Evolutionary conservation across 768 basidiomycete species (phyloP), one percentile per base, ranked within the genome.

Genomic region (Pleurotus eryngii): DNA sequence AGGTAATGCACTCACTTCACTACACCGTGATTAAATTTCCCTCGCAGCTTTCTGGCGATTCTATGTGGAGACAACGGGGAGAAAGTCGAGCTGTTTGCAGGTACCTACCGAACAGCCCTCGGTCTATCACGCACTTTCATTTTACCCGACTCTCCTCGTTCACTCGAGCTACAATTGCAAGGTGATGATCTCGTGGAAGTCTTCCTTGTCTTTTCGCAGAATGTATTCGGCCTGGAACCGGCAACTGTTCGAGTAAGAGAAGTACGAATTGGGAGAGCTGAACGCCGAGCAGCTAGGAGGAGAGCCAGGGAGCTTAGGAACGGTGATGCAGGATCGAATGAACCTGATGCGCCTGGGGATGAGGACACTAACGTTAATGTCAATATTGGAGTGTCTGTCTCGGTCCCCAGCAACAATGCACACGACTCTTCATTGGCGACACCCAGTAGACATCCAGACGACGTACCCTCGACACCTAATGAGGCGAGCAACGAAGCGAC

Each of bases 211-310:
- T 95, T 95, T 67, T 83, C 87, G 2, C 92, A 95, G 68, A 95
- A 93, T 61, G 90, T 95, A 26, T 95, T 95, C 66, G 93, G 94
- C 9, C 73, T 95, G 38, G 93, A 95, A 67, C 93, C 93, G 8
- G 92, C 92, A 2, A 96, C 94, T 0, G 93, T 96, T 17, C 83
- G 93, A 24, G 93, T 96, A n/a, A 85, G 93, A 4, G 94, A 96
- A 70, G 93, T 96, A 20, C 81, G 94, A 35, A 92, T 95, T 45
- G 93, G 91, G 5, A 84, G 93, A 3, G 90, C 90, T 2, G 94
- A 95, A 69, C 81, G 93, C 30, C 74, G 94, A 58, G 92, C 92
- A 9, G 90, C 92, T 18, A 79, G 93, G 35, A 80, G 94, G 56
- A 80, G 92, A 53, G 85, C 89, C 12, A 82, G 92, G 35, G 89